Evolutionary conservation across 2,329 filamentous ascomycete species (phyloP).

Genomic region (Escovopsis sp.): DNA sequence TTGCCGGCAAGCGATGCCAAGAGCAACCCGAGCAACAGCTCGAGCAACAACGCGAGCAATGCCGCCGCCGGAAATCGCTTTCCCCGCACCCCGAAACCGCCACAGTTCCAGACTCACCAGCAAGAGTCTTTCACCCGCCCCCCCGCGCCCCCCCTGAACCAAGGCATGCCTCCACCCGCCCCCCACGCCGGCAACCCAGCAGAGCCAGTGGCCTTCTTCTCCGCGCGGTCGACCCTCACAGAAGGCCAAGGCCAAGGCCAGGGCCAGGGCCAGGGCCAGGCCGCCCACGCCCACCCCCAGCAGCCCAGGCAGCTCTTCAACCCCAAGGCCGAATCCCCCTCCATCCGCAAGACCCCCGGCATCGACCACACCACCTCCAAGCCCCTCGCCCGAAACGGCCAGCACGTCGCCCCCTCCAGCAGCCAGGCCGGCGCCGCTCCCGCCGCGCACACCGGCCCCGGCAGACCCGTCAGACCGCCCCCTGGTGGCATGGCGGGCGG

Average conservation of each 20-base stretch:
- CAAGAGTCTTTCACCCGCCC: conserved; percentile 10
- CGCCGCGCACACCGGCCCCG: not conserved
- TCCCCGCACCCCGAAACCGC: conserved; percentile 21
- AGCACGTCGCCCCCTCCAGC: conserved; percentile 33
- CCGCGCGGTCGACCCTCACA: conserved; percentile 37
- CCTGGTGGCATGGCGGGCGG: conserved; percentile 13
- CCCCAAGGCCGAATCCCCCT: conserved; percentile 63
- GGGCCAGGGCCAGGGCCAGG: conserved; percentile 28
- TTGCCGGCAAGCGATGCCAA: no score
- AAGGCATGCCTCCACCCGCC: conserved; percentile 15
- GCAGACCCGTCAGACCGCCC: conserved; percentile 17
- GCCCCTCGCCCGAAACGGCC: conserved; percentile 46
- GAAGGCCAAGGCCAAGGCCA: conserved; percentile 12
- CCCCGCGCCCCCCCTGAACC: conserved; percentile 10
- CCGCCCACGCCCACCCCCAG: conserved; percentile 18
- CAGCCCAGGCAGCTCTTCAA: conserved; percentile 46
- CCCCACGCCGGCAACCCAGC: conserved; percentile 14
- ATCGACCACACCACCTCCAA: conserved; percentile 69
- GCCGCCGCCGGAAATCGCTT: no score
- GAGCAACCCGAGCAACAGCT: no score
- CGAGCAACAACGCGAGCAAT: no score
- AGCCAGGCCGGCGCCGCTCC: conserved; percentile 13
- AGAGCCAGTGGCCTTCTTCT: conserved; percentile 51
- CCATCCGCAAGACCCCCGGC: conserved; percentile 77
- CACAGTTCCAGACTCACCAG: conserved; percentile 10